Percentiles rank a stretch among this genome's conserved stretches.
Conservation (phyloP, 768 basidiomycete genomes). For the Podaxis sp. region DNA sequence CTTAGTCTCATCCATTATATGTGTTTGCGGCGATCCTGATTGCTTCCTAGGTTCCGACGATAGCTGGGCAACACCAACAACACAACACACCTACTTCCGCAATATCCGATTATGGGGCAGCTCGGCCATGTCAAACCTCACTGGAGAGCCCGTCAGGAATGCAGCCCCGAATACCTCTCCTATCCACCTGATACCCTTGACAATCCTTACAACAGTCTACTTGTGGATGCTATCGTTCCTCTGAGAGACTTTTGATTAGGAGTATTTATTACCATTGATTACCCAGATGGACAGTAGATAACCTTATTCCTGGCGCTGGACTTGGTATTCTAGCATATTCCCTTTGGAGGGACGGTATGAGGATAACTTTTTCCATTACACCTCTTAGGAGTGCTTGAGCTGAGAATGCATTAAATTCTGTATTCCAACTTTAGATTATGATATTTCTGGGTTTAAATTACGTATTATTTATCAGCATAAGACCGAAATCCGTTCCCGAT, state of each 20-base stretch:
- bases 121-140: conserved; percentile 45
- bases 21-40: background rate
- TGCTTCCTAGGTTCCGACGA: conserved; percentile 50
- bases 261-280: background rate
- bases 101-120: conserved; percentile 69
- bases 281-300: background rate
- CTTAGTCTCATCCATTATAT: background rate
- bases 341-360: no score
- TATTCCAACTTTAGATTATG: background rate
- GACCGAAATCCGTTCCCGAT: conserved; percentile 7
- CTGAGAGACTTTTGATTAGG: background rate
- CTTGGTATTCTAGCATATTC: no score
- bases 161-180: conserved; percentile 16
- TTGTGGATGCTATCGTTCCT: conserved; percentile 1
- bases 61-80: conserved; percentile 68
- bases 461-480: background rate
- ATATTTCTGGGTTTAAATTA: no score
- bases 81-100: conserved; percentile 73
- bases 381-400: no score
- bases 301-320: no score
- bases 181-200: background rate
- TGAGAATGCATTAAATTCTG: no score
- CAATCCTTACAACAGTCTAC: background rate
- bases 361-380: no score
- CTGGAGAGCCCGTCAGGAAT: conserved; percentile 29